A percentile compares a stretch with the other conserved stretches of the same genome.
Conservation (phyloP, 2,329 filamentous ascomycete species). For the Diaporthe velutina region DNA sequence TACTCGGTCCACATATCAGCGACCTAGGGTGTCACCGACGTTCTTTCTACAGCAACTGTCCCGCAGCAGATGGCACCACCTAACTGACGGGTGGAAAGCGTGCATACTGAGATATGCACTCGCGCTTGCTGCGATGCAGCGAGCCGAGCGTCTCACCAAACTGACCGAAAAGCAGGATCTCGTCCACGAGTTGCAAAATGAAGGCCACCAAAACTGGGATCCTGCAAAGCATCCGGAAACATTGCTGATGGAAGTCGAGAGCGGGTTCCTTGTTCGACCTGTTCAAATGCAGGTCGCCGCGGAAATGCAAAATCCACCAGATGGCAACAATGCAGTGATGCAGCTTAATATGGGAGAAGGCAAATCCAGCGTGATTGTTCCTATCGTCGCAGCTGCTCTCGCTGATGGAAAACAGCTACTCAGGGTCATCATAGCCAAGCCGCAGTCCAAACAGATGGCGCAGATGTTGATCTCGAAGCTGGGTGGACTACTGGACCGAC, state of each 20-base stretch:
- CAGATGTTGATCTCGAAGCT: conserved; percentile 67
- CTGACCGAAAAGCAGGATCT: conserved; percentile 44
- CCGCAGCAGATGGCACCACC: conserved; percentile 42
- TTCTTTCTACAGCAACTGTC: conserved; percentile 53
- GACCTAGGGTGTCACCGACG: conserved; percentile 48
- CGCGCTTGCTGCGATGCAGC: conserved; percentile 55
- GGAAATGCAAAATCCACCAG: conserved; percentile 61
- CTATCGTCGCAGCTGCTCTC: conserved; percentile 68
- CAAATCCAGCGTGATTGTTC: conserved; percentile 76
- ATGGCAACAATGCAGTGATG: conserved; percentile 62
- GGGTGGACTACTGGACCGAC: conserved; percentile 66
- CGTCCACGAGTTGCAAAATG: conserved; percentile 58
- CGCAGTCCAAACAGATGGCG: conserved; percentile 71
- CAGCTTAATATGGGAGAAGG: conserved; percentile 78
- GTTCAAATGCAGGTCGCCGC: conserved; percentile 68
- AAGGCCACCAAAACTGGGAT: conserved; percentile 68
- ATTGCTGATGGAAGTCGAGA: conserved; percentile 73
- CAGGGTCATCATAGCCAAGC: conserved; percentile 70
- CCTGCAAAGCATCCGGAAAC: conserved; percentile 65
- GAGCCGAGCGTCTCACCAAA: conserved; percentile 56
- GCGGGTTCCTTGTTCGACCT: conserved; percentile 67
- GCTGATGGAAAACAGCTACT: conserved; percentile 63
- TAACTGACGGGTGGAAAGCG: conserved; percentile 50
- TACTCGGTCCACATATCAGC: conserved; percentile 1
- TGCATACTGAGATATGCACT: conserved; percentile 55